phyloP scores from a whole-genome alignment of 805 yeast genomes.

The Wickerhamomyces queroliae region DNA sequence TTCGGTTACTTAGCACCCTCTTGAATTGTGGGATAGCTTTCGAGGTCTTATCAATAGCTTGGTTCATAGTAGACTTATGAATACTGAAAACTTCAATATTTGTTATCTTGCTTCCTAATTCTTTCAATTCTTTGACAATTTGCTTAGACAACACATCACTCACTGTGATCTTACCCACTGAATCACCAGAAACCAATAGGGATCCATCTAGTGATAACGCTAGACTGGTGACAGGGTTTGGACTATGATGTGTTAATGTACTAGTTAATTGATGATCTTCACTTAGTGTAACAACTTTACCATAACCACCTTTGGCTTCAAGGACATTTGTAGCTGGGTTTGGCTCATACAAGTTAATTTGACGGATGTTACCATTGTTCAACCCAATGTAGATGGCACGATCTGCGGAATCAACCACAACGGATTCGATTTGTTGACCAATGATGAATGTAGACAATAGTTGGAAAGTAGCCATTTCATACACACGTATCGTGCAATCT shows the following conservation, averaged over 20 bases:
- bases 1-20: constrained; percentile 44
- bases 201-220: constrained; percentile 73
- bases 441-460: constrained; percentile 70
- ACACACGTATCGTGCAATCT: constrained; percentile 73
- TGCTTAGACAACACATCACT: constrained; percentile 71
- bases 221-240: constrained; percentile 41
- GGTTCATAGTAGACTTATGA: constrained; percentile 5
- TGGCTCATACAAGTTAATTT: constrained; percentile 43
- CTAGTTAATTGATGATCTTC: constrained; percentile 41
- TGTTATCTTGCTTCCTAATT: constrained; percentile 13
- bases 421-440: constrained; percentile 46
- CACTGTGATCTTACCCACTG: constrained; percentile 56
- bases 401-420: constrained; percentile 74
- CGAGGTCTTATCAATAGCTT: constrained; percentile 15
- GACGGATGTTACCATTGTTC: constrained; percentile 52
- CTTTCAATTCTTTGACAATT: constrained; percentile 49
- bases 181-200: constrained; percentile 65
- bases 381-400: constrained; percentile 71
- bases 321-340: constrained; percentile 20
- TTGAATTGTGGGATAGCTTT: constrained; percentile 57
- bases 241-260: constrained; percentile 50
- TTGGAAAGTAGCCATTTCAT: constrained; percentile 38
- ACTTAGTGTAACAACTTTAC: constrained; percentile 26
- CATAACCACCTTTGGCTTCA: constrained; percentile 25
- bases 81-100: constrained; percentile 13